Evolutionary conservation across 2,329 filamentous ascomycete species (phyloP), one percentile per base, ranked within the genome.

Genomic region (Chrysoporthe austroafricana): DNA sequence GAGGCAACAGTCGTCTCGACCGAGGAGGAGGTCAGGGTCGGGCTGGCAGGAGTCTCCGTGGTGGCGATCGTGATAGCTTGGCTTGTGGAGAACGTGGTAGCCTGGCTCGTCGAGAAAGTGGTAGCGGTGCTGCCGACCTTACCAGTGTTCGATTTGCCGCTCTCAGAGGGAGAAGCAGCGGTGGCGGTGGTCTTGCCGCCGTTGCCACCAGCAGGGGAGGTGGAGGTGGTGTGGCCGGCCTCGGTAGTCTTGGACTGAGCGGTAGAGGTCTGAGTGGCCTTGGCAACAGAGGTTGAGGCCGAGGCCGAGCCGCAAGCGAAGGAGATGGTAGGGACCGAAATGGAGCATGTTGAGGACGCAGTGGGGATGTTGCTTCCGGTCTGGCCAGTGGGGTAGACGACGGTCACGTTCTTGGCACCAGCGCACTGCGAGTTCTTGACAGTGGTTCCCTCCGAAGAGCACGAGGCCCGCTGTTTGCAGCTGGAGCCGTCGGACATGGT

Each of bases 361-460:
- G 36, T 48, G 62, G 66, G 79, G 77, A 88, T 84, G 69, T 82
- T 77, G 75, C 85, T 84, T 70, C 84, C 78, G 71, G 86, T 81
- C 76, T 90, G 87, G 42, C 68, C 68, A 68, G 86, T 79, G 71
- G 86, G 85, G 79, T 84, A 88, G 77, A 89, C 80, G 77, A 97
- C 89, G 65, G 87, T 89, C 70, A 97, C 93, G 67, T 88, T 89
- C 77, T 86, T 93, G 72, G 95, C 94, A 79, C 94, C 94, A 87
- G 94, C 95, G 78, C 95, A 98, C 85, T 97, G 93, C 70, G 83
- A 88, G 86, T 97, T 97, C 80, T 88, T 81, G 74, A 97, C 84
- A 59, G 85, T 86, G 68, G 88, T 90, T 74, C 92, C 92, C 18
- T 84, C 82, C 66, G 85, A 82, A 71, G 84, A 87, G 86, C 93